phyloP scores from a whole-genome alignment of 1,284 basidiomycete genomes.

The Irpex rosettiformis region DNA sequence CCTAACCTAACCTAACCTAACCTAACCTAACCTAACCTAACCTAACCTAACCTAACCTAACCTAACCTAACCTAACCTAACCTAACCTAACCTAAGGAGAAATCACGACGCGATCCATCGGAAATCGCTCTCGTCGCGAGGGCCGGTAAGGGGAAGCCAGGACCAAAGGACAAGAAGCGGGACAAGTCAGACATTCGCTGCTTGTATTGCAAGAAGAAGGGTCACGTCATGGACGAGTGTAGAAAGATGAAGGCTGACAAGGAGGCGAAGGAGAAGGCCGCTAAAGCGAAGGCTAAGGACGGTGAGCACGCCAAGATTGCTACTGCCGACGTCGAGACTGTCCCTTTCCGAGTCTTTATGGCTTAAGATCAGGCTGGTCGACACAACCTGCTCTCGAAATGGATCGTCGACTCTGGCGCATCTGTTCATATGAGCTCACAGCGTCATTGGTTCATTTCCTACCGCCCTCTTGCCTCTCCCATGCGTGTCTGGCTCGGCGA shows the following conservation, averaged over 20 bases:
- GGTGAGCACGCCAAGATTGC: slow-evolving; percentile 13
- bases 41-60: too few relatives aligned
- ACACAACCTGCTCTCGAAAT: background rate
- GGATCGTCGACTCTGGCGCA: slow-evolving; percentile 23
- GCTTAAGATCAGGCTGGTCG: slow-evolving; percentile 1
- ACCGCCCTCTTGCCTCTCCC: slow-evolving; percentile 4
- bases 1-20: too few relatives aligned
- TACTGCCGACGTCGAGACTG: background rate
- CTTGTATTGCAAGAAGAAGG: slow-evolving; percentile 16
- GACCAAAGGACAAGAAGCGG: slow-evolving; percentile 11
- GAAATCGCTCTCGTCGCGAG: slow-evolving; percentile 2
- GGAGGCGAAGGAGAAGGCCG: slow-evolving; percentile 10
- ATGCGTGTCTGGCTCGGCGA: slow-evolving; percentile 18
- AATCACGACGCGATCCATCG: slow-evolving; percentile 1
- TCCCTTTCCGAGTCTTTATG: slow-evolving; percentile 8
- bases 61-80: too few relatives aligned
- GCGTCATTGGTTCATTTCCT: slow-evolving; percentile 13
- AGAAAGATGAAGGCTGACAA: slow-evolving; percentile 18
- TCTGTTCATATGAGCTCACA: slow-evolving; percentile 18
- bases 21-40: too few relatives aligned
- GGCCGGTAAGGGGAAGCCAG: slow-evolving; percentile 3
- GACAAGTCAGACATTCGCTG: slow-evolving; percentile 10
- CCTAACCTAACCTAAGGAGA: too few relatives aligned
- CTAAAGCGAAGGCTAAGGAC: background rate
- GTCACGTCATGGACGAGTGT: slow-evolving; percentile 18